phyloP scores from a whole-genome alignment of 2,329 filamentous ascomycete genomes.

The Phaeomoniella chlamydospora region DNA sequence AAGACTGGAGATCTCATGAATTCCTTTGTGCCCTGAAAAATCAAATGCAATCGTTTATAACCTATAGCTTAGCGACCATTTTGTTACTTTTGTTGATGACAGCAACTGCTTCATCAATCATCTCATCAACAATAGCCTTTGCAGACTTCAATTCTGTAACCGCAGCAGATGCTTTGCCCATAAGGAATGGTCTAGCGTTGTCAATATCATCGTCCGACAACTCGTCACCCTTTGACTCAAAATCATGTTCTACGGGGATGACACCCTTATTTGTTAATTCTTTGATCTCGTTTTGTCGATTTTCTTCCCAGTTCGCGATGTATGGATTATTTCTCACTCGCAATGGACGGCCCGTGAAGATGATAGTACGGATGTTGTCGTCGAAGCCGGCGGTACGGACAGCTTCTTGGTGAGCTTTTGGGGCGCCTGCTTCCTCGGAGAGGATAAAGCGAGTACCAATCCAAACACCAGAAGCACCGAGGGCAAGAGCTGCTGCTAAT shows the following conservation, averaged over 20 bases:
- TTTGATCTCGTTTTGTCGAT: conserved; percentile 82
- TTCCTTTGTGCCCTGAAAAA: too few relatives aligned
- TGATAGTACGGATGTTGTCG: conserved; percentile 92
- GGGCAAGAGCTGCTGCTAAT: conserved; percentile 78
- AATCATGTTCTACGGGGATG: conserved; percentile 86
- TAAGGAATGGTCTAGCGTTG: conserved; percentile 78
- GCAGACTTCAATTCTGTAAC: conserved; percentile 86
- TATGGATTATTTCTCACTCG: conserved; percentile 89
- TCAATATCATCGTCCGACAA: conserved; percentile 79
- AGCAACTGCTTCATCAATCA: conserved; percentile 66
- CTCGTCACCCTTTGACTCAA: conserved; percentile 64
- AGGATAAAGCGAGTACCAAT: conserved; percentile 94
- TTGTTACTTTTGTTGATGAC: conserved; percentile 55
- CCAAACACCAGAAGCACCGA: conserved; percentile 88
- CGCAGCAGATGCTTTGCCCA: conserved; percentile 93
- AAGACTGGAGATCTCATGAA: too few relatives aligned
- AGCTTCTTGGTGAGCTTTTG: conserved; percentile 87
- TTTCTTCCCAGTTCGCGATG: conserved; percentile 91
- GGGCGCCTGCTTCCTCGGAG: conserved; percentile 83
- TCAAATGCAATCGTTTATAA: not conserved
- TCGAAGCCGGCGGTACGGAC: conserved; percentile 84
- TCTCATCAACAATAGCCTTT: conserved; percentile 86
- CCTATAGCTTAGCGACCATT: conserved; percentile 26
- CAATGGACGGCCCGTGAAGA: conserved; percentile 93
- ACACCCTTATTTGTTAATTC: conserved; percentile 76